Base-by-base conservation (phyloP, 768 basidiomycete species). In the Postia placenta region DNA sequence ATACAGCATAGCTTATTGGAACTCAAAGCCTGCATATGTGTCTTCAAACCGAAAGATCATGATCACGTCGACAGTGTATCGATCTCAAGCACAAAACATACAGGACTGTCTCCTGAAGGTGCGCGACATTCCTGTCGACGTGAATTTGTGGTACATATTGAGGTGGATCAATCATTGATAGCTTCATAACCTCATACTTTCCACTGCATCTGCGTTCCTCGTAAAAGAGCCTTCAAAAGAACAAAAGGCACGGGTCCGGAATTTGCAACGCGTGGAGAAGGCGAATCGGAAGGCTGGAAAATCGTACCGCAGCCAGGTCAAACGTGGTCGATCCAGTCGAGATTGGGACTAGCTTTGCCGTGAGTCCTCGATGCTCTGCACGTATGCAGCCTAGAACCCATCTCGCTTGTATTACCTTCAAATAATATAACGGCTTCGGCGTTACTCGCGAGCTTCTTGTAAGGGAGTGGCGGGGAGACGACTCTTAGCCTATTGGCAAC, bases 71-170 rank as follows among this genome's bases (percentile, higher is more conserved):
- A 82, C 75, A 1, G 66, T 74, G 1, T 75, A 80, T 53, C 83
- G 89, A n/a, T 88, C 87, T 9, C 89, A 92, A 59, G 68, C 84
- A 2, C 79, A 82, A 57, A 92, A 90, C 53, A 65, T 88, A 15
- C 78, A 84, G 9, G 85, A 90, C 48, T 85, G 82, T 53, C 68
- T 91, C 35, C 55, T 67, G 4, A 90, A 87, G 73, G 88, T 62
- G 33, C 44, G 60, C 51, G n/a, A 33, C 44, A 41, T 20, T n/a
- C 28, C 45, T 42, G 24, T 17, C 46, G 43, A 49, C 23, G 22
- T 12, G 42, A 45, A 17, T 20, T n/a, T n/a, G n/a, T n/a, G n/a
- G n/a, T n/a, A n/a, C n/a, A n/a, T n/a, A n/a, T n/a, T n/a, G n/a
- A n/a, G n/a, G n/a, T n/a, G n/a, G n/a, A 28, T 53, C 53, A 53